Evolutionary conservation across 768 basidiomycete genomes (phyloP), one percentile per base, ranked within the genome.

Genomic region (Tulasnella sp.): DNA sequence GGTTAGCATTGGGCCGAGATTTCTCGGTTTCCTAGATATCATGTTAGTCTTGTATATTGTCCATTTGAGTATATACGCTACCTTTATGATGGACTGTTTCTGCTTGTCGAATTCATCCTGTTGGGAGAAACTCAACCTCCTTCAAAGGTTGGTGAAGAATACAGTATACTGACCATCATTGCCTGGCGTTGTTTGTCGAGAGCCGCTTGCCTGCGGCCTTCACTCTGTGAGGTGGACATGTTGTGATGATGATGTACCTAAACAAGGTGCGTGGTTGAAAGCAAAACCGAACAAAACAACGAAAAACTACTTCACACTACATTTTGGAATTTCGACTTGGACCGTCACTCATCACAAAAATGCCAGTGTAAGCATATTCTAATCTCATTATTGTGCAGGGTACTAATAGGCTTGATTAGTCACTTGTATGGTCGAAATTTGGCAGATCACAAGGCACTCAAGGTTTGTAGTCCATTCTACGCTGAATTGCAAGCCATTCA

Each of bases 141-240:
- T 25, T 32, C 37, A 29, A 16, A 13, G 15, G n/a, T 34, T 22
- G 20, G 15, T 19, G 24, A 41, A n/a, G 9, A 20, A 25, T 12
- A 28, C 2, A n/a, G n/a, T n/a, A n/a, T 2, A 64, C 62, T 28
- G 32, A 67, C 65, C 50, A 69, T 60, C 58, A 69, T 64, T 22
- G 63, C 59, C 48, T 67, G 74, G 53, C 92, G 80, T 66, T 89
- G 81, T 64, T 92, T 91, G 29, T 76, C 73, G 57, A 93, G 78
- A 1, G 81, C 81, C 61, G 87, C 84, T 64, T 89, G 83, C 50
- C 88, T 78, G 49, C 83, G 80, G n/a, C 81, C 83, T 66, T 92
- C 89, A 15, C 76, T 74, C 63, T 82, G 81, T 69, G 69, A 86
- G 49, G 70, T 67, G 9, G 88, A 76, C 87, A 91, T 90, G 52